Evolutionary conservation across 2,329 filamentous ascomycete genomes (phyloP), one percentile per base, ranked within the genome.

Genomic region (Penicillium sp.): DNA sequence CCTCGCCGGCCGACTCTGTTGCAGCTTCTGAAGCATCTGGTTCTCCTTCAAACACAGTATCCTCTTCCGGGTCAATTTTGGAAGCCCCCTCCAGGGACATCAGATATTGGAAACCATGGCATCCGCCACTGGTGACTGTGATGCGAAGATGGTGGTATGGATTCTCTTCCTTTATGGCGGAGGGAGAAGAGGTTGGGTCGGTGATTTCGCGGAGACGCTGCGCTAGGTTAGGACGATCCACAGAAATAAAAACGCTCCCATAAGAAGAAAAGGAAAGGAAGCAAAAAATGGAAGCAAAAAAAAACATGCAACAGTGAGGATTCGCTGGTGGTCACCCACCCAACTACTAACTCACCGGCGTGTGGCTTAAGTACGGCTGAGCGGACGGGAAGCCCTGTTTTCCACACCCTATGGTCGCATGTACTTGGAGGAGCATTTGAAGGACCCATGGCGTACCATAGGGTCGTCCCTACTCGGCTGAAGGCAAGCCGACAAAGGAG

Each of bases 31-130:
- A 50, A 16, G 71, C 71, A 31, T 74, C 69, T 7, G 59, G 43
- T 14, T 86, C 77, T 45, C 87, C 90, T 60, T 90, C 85, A 66
- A 97, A 96, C 25, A 97, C 81, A 0, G 89, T 94, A 70, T 99
- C 94, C 66, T 97, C 94, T 57, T 91, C 87, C 26, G 83, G 70
- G 48, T 84, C 80, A 16, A 88, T 75, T 50, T 84, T 81, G 16
- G 76, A 76, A 11, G 73, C 73, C 17, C 77, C 69, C 47, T 90
- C 88, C 4, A 97, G 82, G 16, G 87, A 90, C 90, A 99, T 96
- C 44, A 96, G 78, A 71, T 99, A 99, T 73, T 99, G 94, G 74
- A 99, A 99, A 47, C 94, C 94, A 75, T 99, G 94, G 73, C 94
- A 99, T 53, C 94, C 94, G 61, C 94, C 94, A 54, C 88, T 91